These are phyloP conservation scores for Magnusiomyces suaveolens DNA, from an alignment of 1,139 yeast genomes.

Conservation along the genomic window DNA sequence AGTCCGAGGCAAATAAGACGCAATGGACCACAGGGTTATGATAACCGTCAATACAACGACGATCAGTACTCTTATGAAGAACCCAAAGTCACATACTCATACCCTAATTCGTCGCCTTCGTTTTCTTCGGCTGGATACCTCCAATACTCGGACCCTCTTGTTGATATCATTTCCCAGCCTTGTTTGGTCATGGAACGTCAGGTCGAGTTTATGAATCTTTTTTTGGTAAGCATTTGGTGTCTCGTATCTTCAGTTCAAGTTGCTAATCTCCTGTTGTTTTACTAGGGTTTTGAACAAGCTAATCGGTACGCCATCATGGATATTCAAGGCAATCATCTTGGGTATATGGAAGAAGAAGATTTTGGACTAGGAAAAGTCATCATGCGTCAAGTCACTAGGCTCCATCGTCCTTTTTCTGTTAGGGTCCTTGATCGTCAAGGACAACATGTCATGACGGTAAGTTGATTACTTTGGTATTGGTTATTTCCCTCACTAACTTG, in stretches of 20 bases:
- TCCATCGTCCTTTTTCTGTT: constrained; percentile 80
- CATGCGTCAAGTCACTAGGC: constrained; percentile 68
- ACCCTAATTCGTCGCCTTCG: neutral
- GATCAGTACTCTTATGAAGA: neutral
- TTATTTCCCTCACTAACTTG: neutral
- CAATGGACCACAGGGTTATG: neutral
- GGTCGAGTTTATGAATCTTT: constrained; percentile 75
- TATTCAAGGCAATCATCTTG: constrained; percentile 61
- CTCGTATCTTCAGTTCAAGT: neutral
- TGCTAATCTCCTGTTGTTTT: neutral
- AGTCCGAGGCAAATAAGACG: constrained; percentile 1
- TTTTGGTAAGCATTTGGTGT: constrained; percentile 32
- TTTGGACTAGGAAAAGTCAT: constrained; percentile 57
- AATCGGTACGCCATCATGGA: constrained; percentile 67
- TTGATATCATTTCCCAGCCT: constrained; percentile 58
- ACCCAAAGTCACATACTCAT: neutral
- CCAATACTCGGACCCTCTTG: constrained; percentile 47
- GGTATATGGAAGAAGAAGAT: constrained; percentile 75
- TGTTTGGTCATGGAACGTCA: constrained; percentile 80
- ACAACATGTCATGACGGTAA: constrained; percentile 48
- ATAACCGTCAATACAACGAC: neutral
- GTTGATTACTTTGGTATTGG: constrained; percentile 31
- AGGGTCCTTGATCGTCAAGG: constrained; percentile 70
- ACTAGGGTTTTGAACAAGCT: constrained; percentile 76
- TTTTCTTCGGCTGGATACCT: constrained; percentile 26